Conservation (phyloP, 2,329 filamentous ascomycete species). For the Verticillium zaregamsianum region DNA sequence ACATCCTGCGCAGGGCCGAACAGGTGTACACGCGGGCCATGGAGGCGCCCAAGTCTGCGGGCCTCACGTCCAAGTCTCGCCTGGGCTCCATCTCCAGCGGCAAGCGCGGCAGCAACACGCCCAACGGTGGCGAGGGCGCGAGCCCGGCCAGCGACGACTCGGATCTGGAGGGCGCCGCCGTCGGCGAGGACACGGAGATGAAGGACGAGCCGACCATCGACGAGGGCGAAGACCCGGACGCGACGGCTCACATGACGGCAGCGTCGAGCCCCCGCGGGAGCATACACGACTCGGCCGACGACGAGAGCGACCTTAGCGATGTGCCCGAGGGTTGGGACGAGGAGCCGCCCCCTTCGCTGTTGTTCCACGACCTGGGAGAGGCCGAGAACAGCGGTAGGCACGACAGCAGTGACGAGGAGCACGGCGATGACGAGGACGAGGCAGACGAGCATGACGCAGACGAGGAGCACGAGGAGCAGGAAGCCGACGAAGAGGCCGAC, state of each 20-base stretch:
- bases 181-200: constrained; percentile 19
- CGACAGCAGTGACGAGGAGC: constrained; percentile 13
- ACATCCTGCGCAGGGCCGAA: constrained; percentile 59
- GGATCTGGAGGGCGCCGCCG: constrained; percentile 27
- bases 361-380: constrained; percentile 46
- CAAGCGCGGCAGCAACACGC: constrained; percentile 38
- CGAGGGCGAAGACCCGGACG: constrained; percentile 20
- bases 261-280: constrained; percentile 53
- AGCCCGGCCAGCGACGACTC: constrained; percentile 33
- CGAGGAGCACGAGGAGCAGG: constrained; percentile 19
- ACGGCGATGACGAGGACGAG: constrained; percentile 21
- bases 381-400: neutral
- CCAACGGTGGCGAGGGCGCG: constrained; percentile 24
- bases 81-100: constrained; percentile 48
- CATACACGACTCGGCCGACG: constrained; percentile 61
- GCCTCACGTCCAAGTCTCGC: constrained; percentile 37
- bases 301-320: constrained; percentile 67
- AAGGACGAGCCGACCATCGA: constrained; percentile 16
- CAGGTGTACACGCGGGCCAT: constrained; percentile 48
- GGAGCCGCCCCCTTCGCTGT: constrained; percentile 46
- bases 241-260: constrained; percentile 18
- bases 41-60: constrained; percentile 41
- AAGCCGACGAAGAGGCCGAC: constrained; percentile 18
- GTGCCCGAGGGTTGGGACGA: constrained; percentile 56
- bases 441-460: constrained; percentile 16